Percentiles rank a stretch among this genome's conserved stretches.
Conservation (phyloP, 2,329 filamentous ascomycete genomes). For the Capronia epimyces region DNA sequence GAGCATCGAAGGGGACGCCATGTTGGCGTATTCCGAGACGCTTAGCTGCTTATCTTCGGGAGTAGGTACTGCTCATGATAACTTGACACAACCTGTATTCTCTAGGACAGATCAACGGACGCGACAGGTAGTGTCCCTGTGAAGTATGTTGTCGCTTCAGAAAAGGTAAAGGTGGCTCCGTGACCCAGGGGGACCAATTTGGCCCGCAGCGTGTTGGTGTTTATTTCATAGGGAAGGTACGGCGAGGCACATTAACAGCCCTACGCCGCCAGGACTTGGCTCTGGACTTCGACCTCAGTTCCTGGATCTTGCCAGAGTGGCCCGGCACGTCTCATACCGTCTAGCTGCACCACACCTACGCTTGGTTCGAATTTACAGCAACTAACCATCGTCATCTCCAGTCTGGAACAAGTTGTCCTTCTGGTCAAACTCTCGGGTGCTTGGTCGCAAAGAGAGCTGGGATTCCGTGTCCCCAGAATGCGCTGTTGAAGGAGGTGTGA, state of each 20-base stretch:
- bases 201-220: conserved; percentile 14
- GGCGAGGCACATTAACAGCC: conserved; percentile 11
- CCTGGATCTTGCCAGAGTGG: conserved; percentile 21
- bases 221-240: conserved; percentile 14
- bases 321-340: not conserved
- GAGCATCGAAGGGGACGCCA: conserved; percentile 29
- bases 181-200: conserved; percentile 11
- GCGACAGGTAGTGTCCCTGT: not conserved
- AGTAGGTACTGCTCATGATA: conserved; percentile 12
- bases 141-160: conserved; percentile 1
- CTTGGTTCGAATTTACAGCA: not conserved
- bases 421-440: not conserved
- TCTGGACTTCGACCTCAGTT: conserved; percentile 7
- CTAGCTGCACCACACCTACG: not conserved
- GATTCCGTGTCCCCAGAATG: conserved; percentile 11
- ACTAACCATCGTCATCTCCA: too few species aligned
- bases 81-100: not conserved
- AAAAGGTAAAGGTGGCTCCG: conserved; percentile 21
- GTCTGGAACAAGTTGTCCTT: too few species aligned
- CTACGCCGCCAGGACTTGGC: not conserved
- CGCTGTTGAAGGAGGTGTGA: conserved; percentile 16
- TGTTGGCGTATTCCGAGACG: conserved; percentile 14
- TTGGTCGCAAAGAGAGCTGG: not conserved
- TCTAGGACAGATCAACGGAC: not conserved
- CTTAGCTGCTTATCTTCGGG: conserved; percentile 4